Conservation (phyloP, 176 grass and related monocot genomes). For the Eleusine coracana region DNA sequence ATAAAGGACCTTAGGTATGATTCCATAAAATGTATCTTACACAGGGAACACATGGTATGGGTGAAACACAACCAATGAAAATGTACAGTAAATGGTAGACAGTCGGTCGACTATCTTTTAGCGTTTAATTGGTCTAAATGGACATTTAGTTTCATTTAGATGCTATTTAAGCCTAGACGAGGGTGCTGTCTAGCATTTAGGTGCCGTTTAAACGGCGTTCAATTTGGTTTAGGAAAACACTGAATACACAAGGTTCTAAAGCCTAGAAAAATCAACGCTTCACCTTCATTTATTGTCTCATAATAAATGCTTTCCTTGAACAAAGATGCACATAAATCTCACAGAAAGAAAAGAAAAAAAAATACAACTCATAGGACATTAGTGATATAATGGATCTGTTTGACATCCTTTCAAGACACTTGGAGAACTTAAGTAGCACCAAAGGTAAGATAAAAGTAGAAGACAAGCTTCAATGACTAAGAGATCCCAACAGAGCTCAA, state of each 20-base stretch:
- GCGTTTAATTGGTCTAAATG: too few species aligned
- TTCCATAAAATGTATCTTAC: constrained; percentile 18
- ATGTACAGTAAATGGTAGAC: too few species aligned
- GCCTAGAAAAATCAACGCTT: constrained; percentile 2
- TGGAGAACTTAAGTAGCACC: constrained; percentile 29
- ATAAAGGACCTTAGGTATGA: background rate
- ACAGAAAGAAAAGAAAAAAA: background rate
- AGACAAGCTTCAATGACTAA: background rate
- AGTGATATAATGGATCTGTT: constrained; percentile 10
- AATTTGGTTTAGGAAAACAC: too few species aligned
- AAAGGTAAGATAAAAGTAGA: constrained; percentile 20
- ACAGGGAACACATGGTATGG: background rate
- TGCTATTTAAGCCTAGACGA: too few species aligned
- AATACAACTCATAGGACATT: constrained; percentile 4
- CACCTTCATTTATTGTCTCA: background rate
- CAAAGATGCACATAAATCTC: constrained; percentile 4
- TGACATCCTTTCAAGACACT: background rate
- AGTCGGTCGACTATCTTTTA: too few species aligned
- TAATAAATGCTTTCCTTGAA: constrained; percentile 15
- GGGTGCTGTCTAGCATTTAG: too few species aligned
- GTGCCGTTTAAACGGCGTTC: too few species aligned
- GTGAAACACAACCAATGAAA: background rate
- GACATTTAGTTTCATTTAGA: too few species aligned
- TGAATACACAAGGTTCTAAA: too few species aligned
- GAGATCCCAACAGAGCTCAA: background rate